Base-by-base conservation (phyloP, 2,329 filamentous ascomycete species). In the Fusarium tuaranense region DNA sequence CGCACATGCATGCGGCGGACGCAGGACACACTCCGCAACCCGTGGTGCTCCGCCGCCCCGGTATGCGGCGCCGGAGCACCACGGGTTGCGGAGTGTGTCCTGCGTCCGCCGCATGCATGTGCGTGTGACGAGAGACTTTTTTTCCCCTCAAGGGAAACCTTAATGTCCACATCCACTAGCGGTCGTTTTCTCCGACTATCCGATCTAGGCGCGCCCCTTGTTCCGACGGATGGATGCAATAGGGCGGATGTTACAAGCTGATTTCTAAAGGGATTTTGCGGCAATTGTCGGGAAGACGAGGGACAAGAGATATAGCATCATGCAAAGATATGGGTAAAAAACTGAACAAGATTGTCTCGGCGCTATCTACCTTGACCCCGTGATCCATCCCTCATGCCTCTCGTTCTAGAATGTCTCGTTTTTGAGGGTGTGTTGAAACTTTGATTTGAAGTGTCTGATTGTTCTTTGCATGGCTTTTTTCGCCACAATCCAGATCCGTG, bases 241-340 rank as follows among this genome's bases (percentile, higher is more conserved):
- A 74, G 71, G 27, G 68, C 18, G 20, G 38, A 59, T 27, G 58
- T 34, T 20, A 8, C 27, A n/a, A 55, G 44, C 32, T 32, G n/a
- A 18, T 32, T n/a, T 7, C 14, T 10, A 30, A 63, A 20, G 68
- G 64, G 27, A 30, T 30, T 51, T 41, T 36, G 57, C 72, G 72
- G 72, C 72, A 75, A 70, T 70, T 75, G 60, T 75, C 72, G 72
- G 72, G 72, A 73, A 75, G 72, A 73, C 34, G 66, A 75, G 72
- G 72, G 59, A 70, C 65, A 70, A 74, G 55, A 32, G 48, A 51
- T 68, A 32, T 30, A 32, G 48, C 48, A 53, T 53, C 48, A 53
- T 53, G 48, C 48, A 27, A 53, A 32, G 41, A 46, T 32, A 22
- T 46, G 41, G 30, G 27, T 27, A 27, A 27, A 27, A 27, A 27